These are phyloP conservation scores for Geotrichum histeridarum DNA, from an alignment of 1,139 yeast species.

Conservation along the genomic window DNA sequence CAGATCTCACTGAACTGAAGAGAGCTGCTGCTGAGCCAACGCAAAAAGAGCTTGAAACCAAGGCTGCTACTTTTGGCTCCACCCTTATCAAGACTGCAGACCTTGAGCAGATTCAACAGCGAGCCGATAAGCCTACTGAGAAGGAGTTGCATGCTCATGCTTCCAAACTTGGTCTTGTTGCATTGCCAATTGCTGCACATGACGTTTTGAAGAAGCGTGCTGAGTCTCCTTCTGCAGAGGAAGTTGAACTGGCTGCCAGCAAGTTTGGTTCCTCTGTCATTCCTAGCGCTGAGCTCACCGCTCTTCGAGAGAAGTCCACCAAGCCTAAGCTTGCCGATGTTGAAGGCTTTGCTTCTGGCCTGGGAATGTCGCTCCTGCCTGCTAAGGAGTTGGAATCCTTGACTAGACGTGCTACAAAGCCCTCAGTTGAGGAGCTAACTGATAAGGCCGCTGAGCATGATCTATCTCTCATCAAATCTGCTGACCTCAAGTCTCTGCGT, in stretches of 20 bases:
- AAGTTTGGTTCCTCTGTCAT: conserved; percentile 13
- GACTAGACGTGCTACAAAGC: conserved; percentile 9
- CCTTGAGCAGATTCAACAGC: conserved; percentile 20
- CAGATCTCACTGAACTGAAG: conserved; percentile 25
- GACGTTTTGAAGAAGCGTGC: conserved; percentile 21
- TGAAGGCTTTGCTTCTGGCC: conserved; percentile 24
- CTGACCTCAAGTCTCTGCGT: conserved; percentile 34
- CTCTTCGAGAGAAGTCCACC: conserved; percentile 4
- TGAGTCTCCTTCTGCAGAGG: conserved; percentile 12
- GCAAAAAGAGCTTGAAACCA: conserved; percentile 6
- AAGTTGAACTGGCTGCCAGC: conserved; percentile 12
- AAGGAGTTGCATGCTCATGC: conserved; percentile 30
- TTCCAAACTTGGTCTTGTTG: conserved; percentile 29
- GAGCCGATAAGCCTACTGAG: conserved; percentile 31
- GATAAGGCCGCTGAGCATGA: conserved; percentile 10
- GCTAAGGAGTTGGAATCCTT: conserved; percentile 28
- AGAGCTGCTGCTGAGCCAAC: conserved; percentile 10
- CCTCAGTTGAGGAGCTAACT: conserved; percentile 13
- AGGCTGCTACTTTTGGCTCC: conserved; percentile 40
- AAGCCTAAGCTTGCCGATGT: conserved; percentile 22
- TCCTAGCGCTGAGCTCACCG: conserved; percentile 9
- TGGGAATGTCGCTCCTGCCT: conserved; percentile 29
- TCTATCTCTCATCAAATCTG: conserved; percentile 24
- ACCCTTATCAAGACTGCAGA: conserved; percentile 36
- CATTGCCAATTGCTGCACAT: conserved; percentile 26